Conservation (phyloP, 2,329 filamentous ascomycete species). For the Penicillium sp. region DNA sequence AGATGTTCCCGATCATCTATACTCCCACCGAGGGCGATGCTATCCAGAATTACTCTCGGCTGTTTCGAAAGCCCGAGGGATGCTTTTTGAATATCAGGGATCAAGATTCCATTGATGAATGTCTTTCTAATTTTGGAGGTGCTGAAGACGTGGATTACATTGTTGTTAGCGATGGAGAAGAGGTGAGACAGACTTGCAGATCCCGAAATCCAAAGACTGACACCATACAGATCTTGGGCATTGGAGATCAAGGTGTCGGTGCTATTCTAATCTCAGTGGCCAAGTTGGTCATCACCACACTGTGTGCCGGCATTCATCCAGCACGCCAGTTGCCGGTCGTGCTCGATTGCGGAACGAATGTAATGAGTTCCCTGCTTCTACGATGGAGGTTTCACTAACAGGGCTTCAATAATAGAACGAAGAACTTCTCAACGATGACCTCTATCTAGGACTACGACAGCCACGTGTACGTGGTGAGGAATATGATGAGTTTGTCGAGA, state of each 20-base stretch:
- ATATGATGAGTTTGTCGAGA: constrained; percentile 75
- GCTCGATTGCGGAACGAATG: constrained; percentile 79
- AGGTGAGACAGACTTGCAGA: constrained; percentile 28
- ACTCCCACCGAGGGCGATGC: constrained; percentile 88
- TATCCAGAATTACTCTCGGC: constrained; percentile 75
- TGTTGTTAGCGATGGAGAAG: constrained; percentile 71
- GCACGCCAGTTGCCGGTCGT: constrained; percentile 75
- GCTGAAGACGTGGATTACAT: constrained; percentile 82
- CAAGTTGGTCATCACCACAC: constrained; percentile 76
- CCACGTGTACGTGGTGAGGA: constrained; percentile 65
- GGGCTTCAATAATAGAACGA: constrained; percentile 54
- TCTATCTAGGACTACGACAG: constrained; percentile 74
- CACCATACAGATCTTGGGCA: constrained; percentile 68
- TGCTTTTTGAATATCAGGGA: constrained; percentile 76
- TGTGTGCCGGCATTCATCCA: constrained; percentile 84
- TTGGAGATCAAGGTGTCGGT: constrained; percentile 84
- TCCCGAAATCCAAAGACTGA: background rate
- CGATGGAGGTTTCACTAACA: constrained; percentile 1
- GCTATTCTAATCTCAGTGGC: constrained; percentile 81
- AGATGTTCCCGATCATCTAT: constrained; percentile 90
- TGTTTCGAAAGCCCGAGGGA: constrained; percentile 76
- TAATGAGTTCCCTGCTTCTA: constrained; percentile 22
- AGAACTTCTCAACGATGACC: constrained; percentile 67
- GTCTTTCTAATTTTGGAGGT: constrained; percentile 65
- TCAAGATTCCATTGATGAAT: constrained; percentile 61